Base-by-base conservation (phyloP, 2,329 filamentous ascomycete genomes). In the Magnaporthales sp. region DNA sequence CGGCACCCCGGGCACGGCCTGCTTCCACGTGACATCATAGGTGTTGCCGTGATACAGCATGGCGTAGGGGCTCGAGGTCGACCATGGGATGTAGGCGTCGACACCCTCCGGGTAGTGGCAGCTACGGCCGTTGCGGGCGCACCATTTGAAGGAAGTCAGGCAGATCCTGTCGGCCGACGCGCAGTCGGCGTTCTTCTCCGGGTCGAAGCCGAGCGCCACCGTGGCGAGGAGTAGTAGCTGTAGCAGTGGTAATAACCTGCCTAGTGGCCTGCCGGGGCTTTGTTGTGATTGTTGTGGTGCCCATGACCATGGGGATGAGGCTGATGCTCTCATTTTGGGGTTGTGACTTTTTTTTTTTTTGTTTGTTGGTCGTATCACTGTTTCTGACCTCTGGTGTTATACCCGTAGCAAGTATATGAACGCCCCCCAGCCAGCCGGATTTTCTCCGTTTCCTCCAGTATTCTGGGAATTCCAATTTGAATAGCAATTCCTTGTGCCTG, bases 81-180 rank as follows among this genome's bases (percentile, higher is more conserved):
- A 38, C 27, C 64, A 54, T 8, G 64, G 64, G 22, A 46, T 32
- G 51, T 60, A 61, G 51, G 64, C 51, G 30, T 66, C 64, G 51
- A 32, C 29, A 27, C 30, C 54, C n/a, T 60, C 64, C 11, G 64
- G 64, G 54, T 61, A 66, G 19, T 54, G 32, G 54, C 64, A 66
- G 27, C 26, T 30, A 6, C 22, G 13, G 9, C 51, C 27, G 30
- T 61, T 56, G 29, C 29, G 24, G n/a, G 51, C 19, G 54, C 64
- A 66, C 64, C 64, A 66, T n/a, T 19, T 58, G 56, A 66, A 66
- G 8, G 64, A 66, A n/a, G 64, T 66, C 22, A 66, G 56, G 64
- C 64, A 66, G 64, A 66, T 62, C 54, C n/a, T 32, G 51, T 32
- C 30, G 29, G 10, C n/a, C 6, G 64, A 60, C 15, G 29, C 64